Conservation (phyloP, 2,329 filamentous ascomycete species). For the Cordyceps javanica region DNA sequence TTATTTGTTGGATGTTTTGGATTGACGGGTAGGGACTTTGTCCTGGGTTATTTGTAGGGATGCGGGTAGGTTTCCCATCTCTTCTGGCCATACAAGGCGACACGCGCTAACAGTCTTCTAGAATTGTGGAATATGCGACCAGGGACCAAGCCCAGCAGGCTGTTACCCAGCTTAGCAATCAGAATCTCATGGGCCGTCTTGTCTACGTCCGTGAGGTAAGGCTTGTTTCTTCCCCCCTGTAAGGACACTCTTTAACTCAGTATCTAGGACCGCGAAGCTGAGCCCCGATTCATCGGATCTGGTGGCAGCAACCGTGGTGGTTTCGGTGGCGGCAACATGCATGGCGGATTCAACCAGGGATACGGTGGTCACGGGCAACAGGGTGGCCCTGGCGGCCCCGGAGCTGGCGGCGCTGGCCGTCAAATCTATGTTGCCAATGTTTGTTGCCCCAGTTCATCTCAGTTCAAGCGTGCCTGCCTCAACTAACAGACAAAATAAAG, state of each 20-base stretch:
- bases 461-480: constrained; percentile 13
- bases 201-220: constrained; percentile 95
- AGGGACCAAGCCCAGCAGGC: constrained; percentile 98
- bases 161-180: constrained; percentile 96
- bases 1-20: constrained; percentile 78
- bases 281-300: constrained; percentile 87
- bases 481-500: constrained; percentile 41
- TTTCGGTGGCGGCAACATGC: constrained; percentile 35
- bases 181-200: constrained; percentile 96
- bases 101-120: constrained; percentile 35
- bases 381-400: constrained; percentile 37
- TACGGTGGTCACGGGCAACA: constrained; percentile 39
- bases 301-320: constrained; percentile 54
- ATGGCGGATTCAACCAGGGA: constrained; percentile 52
- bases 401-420: constrained; percentile 59
- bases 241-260: constrained; percentile 11
- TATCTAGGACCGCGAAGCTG: constrained; percentile 85
- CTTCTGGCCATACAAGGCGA: constrained; percentile 1
- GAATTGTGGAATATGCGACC: constrained; percentile 99
- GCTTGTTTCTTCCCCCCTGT: background rate
- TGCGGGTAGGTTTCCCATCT: constrained; percentile 74
- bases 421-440: constrained; percentile 99
- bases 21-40: constrained; percentile 97
- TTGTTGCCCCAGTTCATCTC: constrained; percentile 44
- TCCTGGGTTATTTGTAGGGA: constrained; percentile 92